A percentile compares a stretch with the other conserved stretches of the same genome.
Conservation (phyloP, 2,329 filamentous ascomycete genomes). For the Cordyceps tenuipes region DNA sequence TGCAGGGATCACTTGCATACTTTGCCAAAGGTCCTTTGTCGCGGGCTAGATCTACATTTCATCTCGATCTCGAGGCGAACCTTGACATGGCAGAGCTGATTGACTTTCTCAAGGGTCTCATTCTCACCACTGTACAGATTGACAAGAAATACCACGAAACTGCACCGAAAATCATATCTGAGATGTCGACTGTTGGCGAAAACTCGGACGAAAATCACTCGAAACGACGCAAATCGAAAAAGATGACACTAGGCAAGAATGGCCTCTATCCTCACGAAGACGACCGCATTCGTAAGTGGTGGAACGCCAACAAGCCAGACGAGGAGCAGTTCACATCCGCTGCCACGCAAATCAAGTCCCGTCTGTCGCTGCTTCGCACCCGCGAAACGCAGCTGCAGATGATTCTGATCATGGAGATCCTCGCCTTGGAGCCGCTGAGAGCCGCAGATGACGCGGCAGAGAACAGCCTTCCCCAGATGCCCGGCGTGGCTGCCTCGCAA, state of each 20-base stretch:
- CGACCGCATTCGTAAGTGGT: constrained; percentile 60
- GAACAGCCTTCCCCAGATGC: constrained; percentile 38
- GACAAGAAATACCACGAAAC: constrained; percentile 76
- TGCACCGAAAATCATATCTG: constrained; percentile 51
- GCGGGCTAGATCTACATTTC: constrained; percentile 62
- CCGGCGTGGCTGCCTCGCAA: constrained; percentile 27
- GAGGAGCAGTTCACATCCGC: constrained; percentile 41
- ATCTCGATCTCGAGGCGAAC: constrained; percentile 51
- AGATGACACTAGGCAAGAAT: constrained; percentile 58
- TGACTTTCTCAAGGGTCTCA: constrained; percentile 58
- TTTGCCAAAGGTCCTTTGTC: constrained; percentile 77
- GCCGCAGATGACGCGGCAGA: constrained; percentile 33
- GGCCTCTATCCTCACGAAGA: constrained; percentile 62
- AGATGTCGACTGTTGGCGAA: constrained; percentile 48
- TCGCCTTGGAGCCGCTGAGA: constrained; percentile 56
- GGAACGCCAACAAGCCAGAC: constrained; percentile 49
- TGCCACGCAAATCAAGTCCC: constrained; percentile 48
- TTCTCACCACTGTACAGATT: constrained; percentile 58
- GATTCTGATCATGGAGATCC: constrained; percentile 68
- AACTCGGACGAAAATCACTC: constrained; percentile 40
- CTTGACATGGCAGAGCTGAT: constrained; percentile 56
- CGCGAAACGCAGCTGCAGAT: constrained; percentile 75
- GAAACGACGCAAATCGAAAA: constrained; percentile 50
- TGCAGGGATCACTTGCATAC: constrained; percentile 67
- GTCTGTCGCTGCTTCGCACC: constrained; percentile 58